Base-by-base conservation (phyloP, 371 early-diverging fungal species). In the Rhizopus stolonifer region DNA sequence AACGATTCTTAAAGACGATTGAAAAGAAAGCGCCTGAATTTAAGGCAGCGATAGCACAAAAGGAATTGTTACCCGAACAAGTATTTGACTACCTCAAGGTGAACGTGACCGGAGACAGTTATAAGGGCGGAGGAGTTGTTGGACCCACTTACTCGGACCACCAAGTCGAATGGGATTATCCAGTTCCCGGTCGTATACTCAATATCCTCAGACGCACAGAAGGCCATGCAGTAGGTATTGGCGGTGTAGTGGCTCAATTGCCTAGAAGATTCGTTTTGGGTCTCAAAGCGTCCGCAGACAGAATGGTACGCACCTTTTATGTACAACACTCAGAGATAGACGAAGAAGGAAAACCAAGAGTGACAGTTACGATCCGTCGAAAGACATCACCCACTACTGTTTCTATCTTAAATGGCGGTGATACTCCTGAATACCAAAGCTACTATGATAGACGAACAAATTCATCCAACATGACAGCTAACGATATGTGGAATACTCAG, bases 101-200 rank as follows among this genome's bases (percentile, higher is more conserved):
- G 54, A 59, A 46, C 43, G 32, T 36, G 32, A 47, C 58, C 23
- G 24, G 48, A 24, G 44, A 58, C 8, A 45, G 38, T 17, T 0
- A 8, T 24, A 15, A 11, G 2, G 36, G 21, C 23, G 40, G 36
- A 21, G 48, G 55, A 13, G 56, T 72, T n/a, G 75, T 70, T 15
- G 74, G 76, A 3, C 72, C 73, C 23, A 67, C 69, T 17, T 64
- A 72, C 54, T 69, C 67, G 21, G 64, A 74, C 11, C 34, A 63
- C 43, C 34, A 65, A 9, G 42, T 56, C 13, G 73, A 66, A 4
- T 61, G 65, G 53, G 68, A 67, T 33, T 69, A 76, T 46, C 76
- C 72, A 15, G 86, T 91, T 1, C 67, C 79, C 45, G 91, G 91
- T 36, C 87, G 91, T 56, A 72, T 83, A 31, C 70, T 91, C n/a